Percentiles rank a stretch among this genome's conserved stretches.
These are phyloP conservation scores for Emmonsiellopsis sp. DNA, from an alignment of 2,329 filamentous ascomycete genomes.

Conservation along the genomic window DNA sequence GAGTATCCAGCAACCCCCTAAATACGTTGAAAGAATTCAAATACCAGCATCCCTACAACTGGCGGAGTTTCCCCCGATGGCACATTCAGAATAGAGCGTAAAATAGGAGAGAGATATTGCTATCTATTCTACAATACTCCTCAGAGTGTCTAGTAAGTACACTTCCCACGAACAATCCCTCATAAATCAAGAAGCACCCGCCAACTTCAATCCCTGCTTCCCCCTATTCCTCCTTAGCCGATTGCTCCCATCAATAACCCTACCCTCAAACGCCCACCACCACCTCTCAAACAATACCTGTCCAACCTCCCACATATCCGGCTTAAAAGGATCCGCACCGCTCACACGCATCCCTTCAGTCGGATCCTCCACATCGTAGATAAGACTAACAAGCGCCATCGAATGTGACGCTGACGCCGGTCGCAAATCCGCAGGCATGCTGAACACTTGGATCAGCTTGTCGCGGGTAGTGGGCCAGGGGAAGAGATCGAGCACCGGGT, in stretches of 20 bases:
- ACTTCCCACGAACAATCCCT: not conserved
- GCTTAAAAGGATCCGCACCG: constrained; percentile 42
- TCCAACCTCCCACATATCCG: constrained; percentile 48
- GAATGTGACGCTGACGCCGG: constrained; percentile 40
- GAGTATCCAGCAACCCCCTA: too few species aligned
- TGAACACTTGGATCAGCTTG: constrained; percentile 44
- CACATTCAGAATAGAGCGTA: too few species aligned
- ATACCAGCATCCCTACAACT: too few species aligned
- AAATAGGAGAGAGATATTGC: too few species aligned
- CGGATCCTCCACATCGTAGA: constrained; percentile 50
- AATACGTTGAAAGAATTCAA: too few species aligned
- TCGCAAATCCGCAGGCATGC: constrained; percentile 40
- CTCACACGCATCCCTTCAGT: constrained; percentile 45
- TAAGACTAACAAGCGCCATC: constrained; percentile 43
- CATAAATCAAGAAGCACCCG: not conserved
- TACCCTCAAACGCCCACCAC: constrained; percentile 52
- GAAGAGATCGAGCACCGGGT: constrained; percentile 49
- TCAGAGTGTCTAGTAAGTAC: not conserved
- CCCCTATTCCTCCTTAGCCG: constrained; percentile 42
- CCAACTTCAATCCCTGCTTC: constrained; percentile 15
- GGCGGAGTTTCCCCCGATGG: too few species aligned
- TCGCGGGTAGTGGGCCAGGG: constrained; percentile 50
- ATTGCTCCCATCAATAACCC: constrained; percentile 48
- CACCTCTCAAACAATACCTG: constrained; percentile 50
- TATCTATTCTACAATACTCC: too few species aligned